Evolutionary conservation across 495 filamentous ascomycete species (phyloP).

Genomic region (Trichocladium antarcticum): DNA sequence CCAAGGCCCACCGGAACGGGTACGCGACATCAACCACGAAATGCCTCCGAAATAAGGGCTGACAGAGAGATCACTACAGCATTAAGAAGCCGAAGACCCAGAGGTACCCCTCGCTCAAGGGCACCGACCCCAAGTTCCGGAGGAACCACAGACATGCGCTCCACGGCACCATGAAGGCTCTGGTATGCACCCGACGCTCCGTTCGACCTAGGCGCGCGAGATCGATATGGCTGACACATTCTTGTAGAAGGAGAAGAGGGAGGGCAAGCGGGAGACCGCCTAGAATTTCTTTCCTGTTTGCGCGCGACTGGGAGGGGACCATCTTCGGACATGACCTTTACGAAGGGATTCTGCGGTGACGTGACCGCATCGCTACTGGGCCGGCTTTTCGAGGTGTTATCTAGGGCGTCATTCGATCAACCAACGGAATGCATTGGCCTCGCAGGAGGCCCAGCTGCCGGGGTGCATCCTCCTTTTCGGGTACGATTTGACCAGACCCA

Average conservation of each 20-base stretch:
- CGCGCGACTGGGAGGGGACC: constrained; percentile 10
- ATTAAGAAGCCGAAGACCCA: constrained; percentile 99
- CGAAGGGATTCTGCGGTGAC: constrained; percentile 23
- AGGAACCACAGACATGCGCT: constrained; percentile 99
- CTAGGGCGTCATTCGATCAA: constrained; percentile 23
- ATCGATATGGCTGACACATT: constrained; percentile 35
- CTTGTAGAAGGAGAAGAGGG: constrained; percentile 88
- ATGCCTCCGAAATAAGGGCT: constrained; percentile 8
- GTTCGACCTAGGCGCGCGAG: not conserved
- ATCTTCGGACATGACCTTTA: constrained; percentile 24
- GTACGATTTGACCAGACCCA: not conserved
- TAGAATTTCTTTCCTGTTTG: constrained; percentile 41
- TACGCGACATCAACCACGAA: constrained; percentile 38
- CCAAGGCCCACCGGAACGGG: constrained; percentile 98
- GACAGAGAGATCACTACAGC: constrained; percentile 39
- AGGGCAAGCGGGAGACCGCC: constrained; percentile 88
- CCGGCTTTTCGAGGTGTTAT: constrained; percentile 29
- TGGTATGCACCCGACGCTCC: constrained; percentile 54
- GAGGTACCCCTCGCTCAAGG: constrained; percentile 96
- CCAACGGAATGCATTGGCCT: constrained; percentile 25
- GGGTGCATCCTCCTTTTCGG: constrained; percentile 7
- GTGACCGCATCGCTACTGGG: constrained; percentile 13
- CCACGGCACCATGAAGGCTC: constrained; percentile 92
- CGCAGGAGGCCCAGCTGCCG: constrained; percentile 16
- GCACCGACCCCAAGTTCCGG: constrained; percentile 98